Conservation (phyloP, 139 green algal genomes). For the Chlamydomonas incerta region DNA sequence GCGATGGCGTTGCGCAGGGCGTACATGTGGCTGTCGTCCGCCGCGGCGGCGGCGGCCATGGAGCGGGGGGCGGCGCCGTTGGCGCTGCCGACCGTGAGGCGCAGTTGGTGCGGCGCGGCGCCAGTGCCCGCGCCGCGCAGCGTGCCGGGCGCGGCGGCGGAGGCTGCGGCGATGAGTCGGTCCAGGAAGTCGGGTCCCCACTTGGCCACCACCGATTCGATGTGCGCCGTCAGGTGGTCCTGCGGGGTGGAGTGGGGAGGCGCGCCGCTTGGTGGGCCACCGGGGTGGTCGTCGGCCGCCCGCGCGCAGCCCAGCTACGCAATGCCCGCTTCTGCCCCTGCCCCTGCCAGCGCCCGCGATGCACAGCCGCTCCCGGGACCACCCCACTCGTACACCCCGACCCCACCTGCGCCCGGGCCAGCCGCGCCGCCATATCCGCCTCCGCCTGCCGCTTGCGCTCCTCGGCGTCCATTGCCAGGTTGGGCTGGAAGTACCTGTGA, state of each 20-base stretch:
- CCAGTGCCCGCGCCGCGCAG: neutral
- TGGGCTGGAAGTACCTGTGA: conserved; percentile 33
- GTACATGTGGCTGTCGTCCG: neutral
- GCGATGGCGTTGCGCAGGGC: neutral
- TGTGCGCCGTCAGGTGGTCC: conserved; percentile 2
- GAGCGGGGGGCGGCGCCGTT: neutral
- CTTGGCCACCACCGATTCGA: neutral
- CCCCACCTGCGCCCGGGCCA: neutral
- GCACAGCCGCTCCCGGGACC: too few species aligned
- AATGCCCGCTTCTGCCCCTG: too few species aligned
- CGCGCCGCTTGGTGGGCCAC: too few species aligned
- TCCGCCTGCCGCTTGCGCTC: neutral
- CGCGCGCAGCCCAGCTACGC: too few species aligned
- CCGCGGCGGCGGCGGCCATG: neutral
- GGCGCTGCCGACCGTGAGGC: neutral
- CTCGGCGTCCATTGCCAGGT: neutral
- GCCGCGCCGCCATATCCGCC: neutral
- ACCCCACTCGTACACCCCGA: too few species aligned
- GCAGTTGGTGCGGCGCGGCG: neutral
- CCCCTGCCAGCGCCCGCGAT: too few species aligned
- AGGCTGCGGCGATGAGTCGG: neutral
- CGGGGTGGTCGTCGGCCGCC: too few species aligned
- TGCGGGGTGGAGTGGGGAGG: too few species aligned
- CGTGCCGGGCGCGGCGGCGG: neutral
- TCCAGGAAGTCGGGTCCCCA: conserved; percentile 36